A percentile compares a stretch with the other conserved stretches of the same genome.
These are phyloP conservation scores for Puccinia sorghi DNA, from an alignment of 1,284 basidiomycete species.

Conservation along the genomic window DNA sequence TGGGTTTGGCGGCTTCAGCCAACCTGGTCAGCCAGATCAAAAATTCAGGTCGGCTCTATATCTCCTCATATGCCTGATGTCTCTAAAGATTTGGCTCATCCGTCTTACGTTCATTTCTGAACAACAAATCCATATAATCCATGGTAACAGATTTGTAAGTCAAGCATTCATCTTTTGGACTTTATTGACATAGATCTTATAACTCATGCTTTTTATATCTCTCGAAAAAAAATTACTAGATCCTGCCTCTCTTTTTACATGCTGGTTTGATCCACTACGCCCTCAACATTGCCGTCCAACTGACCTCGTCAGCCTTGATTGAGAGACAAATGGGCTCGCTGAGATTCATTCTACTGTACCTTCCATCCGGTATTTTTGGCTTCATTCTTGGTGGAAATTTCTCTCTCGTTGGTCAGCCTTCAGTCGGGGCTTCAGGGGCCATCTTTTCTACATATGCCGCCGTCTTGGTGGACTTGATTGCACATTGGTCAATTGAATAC, in stretches of 20 bases:
- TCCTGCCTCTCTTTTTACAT: constrained; percentile 39
- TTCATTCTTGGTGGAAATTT: constrained; percentile 58
- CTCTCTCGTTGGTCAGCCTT: constrained; percentile 57
- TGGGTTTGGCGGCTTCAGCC: constrained; percentile 41
- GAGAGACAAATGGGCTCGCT: constrained; percentile 57
- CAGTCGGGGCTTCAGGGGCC: constrained; percentile 56
- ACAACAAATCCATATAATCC: not conserved
- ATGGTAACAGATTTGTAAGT: constrained; percentile 39
- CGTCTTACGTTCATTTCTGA: not conserved
- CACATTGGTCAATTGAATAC: constrained; percentile 55
- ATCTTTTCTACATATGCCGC: constrained; percentile 58
- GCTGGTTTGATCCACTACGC: constrained; percentile 45
- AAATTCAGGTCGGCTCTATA: constrained; percentile 26
- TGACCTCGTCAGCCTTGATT: constrained; percentile 57
- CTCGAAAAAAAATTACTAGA: not conserved
- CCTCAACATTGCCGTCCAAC: constrained; percentile 58
- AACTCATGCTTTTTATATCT: not conserved
- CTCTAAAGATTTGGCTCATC: too few species aligned
- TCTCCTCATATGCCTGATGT: too few species aligned
- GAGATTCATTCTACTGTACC: constrained; percentile 54
- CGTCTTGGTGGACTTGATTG: constrained; percentile 57
- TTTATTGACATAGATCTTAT: not conserved
- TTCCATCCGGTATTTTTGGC: constrained; percentile 58
- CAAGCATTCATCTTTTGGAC: not conserved
- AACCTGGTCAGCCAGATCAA: constrained; percentile 43